A percentile compares a stretch with the other conserved stretches of the same genome.
These are phyloP conservation scores for Aureoboletus auriporus DNA, from an alignment of 768 basidiomycete species.

Conservation along the genomic window DNA sequence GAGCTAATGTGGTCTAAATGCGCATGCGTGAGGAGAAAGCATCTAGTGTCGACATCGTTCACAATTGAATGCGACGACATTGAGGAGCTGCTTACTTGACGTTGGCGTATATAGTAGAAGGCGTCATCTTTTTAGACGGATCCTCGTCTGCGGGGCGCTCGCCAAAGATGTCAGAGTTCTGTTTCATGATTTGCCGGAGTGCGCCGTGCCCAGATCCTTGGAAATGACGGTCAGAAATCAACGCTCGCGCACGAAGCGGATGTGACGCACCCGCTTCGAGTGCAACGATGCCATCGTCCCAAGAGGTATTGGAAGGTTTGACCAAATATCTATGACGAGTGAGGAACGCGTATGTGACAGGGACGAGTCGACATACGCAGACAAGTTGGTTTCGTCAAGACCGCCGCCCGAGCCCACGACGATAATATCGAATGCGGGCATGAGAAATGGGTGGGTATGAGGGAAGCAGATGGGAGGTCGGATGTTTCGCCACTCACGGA, in stretches of 20 bases:
- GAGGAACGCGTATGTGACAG: not conserved
- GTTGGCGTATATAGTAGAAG: constrained; percentile 27
- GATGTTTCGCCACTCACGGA: not conserved
- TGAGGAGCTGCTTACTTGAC: constrained; percentile 26
- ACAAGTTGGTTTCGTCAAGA: constrained; percentile 84
- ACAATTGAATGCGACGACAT: not conserved
- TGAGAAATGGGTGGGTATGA: constrained; percentile 11
- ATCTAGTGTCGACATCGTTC: constrained; percentile 38
- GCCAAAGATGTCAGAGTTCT: constrained; percentile 54
- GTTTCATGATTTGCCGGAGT: constrained; percentile 54
- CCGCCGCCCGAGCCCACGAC: constrained; percentile 87
- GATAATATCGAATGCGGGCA: constrained; percentile 64
- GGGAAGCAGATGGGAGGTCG: not conserved
- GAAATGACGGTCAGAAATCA: not conserved
- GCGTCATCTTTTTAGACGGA: constrained; percentile 15
- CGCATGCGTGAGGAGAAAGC: constrained; percentile 82
- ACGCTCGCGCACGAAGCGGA: not conserved
- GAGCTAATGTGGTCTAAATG: constrained; percentile 90
- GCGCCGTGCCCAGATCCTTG: constrained; percentile 86
- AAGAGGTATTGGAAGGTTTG: constrained; percentile 60
- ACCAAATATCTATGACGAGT: constrained; percentile 67
- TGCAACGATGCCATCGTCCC: constrained; percentile 80
- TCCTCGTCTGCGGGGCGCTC: constrained; percentile 9
- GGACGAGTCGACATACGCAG: constrained; percentile 52
- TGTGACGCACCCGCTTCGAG: constrained; percentile 74